Base-by-base conservation (phyloP, 768 basidiomycete species). In the Ramaria rubella region DNA sequence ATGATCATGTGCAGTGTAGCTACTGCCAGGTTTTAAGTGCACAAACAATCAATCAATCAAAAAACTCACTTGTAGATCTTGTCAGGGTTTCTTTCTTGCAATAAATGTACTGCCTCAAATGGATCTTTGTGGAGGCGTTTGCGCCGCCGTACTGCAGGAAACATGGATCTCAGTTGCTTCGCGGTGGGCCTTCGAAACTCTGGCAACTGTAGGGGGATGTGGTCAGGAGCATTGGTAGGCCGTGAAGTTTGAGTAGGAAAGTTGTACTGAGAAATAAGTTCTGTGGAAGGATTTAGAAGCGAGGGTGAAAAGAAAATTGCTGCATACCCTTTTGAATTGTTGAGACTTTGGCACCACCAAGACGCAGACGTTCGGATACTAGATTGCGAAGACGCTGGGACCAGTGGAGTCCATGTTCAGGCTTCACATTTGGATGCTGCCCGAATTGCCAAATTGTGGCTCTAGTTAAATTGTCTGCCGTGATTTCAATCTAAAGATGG, bases 61-160 rank as follows among this genome's bases (percentile, higher is more conserved):
- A n/a, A n/a, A n/a, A 52, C 26, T 2, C 29, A 52, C 50, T 31
- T 52, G 6, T 52, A 52, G 6, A 52, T 52, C 6, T 52, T 52
- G 11, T 52, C 31, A 17, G 27, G 50, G 6, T 52, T 52, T 23
- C 30, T 17, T 17, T 52, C 24, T 12, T 31, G n/a, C n/a, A n/a
- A 5, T 30, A 38, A 8, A 52, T 29, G 29, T 9, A 52, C n/a
- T 33, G 50, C 50, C 12, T 5, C 19, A 17, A 52, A 52, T 1
- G 50, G 50, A 33, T 52, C 50, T 1, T 12, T 4, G 19, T 52
- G 26, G 2, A 52, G 24, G 15, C 17, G 50, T 17, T 5, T n/a
- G n/a, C 50, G n/a, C 7, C 7, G 1, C 36, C 14, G 29, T 2
- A 33, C 11, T 2, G 2, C 50, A 6, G 29, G 50, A 19, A 52